These are phyloP conservation scores for Trichoderma asperelloides DNA, from an alignment of 495 filamentous ascomycete species.

Conservation along the genomic window DNA sequence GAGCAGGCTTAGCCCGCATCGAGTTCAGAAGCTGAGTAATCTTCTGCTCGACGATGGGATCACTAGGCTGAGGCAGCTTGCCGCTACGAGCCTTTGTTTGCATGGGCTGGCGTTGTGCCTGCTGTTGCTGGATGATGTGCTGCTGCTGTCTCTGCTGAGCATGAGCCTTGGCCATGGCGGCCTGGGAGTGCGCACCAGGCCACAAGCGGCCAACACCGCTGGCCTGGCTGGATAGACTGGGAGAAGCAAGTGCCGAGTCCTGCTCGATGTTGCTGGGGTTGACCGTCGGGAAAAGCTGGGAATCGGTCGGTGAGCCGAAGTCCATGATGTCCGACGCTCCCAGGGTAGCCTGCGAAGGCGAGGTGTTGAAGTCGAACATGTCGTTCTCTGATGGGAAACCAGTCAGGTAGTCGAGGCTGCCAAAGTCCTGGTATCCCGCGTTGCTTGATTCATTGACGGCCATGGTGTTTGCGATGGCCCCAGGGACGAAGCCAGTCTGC, in stretches of 20 bases:
- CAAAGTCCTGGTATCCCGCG: conserved; percentile 41
- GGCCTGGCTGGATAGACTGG: conserved; percentile 32
- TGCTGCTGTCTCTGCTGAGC: conserved; percentile 59
- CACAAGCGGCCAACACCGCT: conserved; percentile 62
- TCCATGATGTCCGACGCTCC: conserved; percentile 52
- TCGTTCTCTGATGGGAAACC: conserved; percentile 39
- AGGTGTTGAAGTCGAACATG: conserved; percentile 51
- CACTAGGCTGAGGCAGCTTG: conserved; percentile 40
- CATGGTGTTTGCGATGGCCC: conserved; percentile 61
- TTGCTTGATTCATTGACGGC: conserved; percentile 53
- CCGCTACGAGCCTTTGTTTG: conserved; percentile 31
- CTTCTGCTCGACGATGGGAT: conserved; percentile 71
- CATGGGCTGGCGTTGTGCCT: conserved; percentile 30
- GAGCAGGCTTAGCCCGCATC: conserved; percentile 58
- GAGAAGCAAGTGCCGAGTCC: conserved; percentile 26
- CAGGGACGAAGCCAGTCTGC: conserved; percentile 78
- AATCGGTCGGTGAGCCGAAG: conserved; percentile 43
- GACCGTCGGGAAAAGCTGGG: conserved; percentile 45
- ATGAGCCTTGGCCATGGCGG: conserved; percentile 67
- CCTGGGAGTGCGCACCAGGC: conserved; percentile 88
- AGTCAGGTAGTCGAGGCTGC: conserved; percentile 42
- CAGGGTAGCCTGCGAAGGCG: conserved; percentile 35
- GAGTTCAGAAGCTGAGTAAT: conserved; percentile 77
- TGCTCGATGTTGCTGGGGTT: conserved; percentile 63
- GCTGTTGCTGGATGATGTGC: conserved; percentile 29